These are phyloP conservation scores for Saturnispora hagleri DNA, from an alignment of 805 yeast genomes.

Conservation along the genomic window DNA sequence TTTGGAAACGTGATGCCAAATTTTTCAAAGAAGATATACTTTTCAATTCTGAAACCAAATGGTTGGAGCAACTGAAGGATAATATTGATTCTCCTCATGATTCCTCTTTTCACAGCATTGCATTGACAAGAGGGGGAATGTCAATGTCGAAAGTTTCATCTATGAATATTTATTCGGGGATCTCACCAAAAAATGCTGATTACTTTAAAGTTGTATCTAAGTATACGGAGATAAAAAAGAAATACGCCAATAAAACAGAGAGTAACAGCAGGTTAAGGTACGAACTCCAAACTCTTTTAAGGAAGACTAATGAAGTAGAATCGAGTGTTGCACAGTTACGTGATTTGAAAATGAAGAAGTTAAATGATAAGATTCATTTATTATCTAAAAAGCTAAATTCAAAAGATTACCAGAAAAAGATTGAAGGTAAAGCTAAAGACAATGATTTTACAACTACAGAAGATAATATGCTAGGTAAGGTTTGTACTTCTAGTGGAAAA, in stretches of 20 bases:
- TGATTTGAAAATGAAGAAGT: slow-evolving; percentile 28
- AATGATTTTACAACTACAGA: background rate
- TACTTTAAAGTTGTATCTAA: slow-evolving; percentile 15
- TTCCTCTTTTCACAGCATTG: background rate
- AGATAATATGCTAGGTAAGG: background rate
- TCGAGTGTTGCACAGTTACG: slow-evolving; percentile 34
- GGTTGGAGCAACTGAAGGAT: background rate
- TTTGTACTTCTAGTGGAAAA: slow-evolving; percentile 7
- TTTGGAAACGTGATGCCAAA: slow-evolving; percentile 5
- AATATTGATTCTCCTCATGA: background rate
- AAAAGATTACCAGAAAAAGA: background rate
- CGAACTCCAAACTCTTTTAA: slow-evolving; percentile 49
- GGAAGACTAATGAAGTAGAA: slow-evolving; percentile 60
- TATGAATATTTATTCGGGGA: background rate
- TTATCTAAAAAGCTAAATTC: background rate
- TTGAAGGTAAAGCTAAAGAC: background rate
- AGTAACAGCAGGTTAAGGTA: slow-evolving; percentile 54
- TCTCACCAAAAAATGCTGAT: slow-evolving; percentile 1
- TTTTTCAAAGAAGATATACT: background rate
- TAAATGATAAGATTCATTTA: slow-evolving; percentile 14
- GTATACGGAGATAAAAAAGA: slow-evolving; percentile 26
- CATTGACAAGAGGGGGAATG: slow-evolving; percentile 1
- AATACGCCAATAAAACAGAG: slow-evolving; percentile 42
- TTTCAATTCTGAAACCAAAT: slow-evolving; percentile 4
- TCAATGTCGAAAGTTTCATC: slow-evolving; percentile 1